Base-by-base conservation (phyloP, 2,329 filamentous ascomycete genomes). In the Grosmannia clavigera region DNA sequence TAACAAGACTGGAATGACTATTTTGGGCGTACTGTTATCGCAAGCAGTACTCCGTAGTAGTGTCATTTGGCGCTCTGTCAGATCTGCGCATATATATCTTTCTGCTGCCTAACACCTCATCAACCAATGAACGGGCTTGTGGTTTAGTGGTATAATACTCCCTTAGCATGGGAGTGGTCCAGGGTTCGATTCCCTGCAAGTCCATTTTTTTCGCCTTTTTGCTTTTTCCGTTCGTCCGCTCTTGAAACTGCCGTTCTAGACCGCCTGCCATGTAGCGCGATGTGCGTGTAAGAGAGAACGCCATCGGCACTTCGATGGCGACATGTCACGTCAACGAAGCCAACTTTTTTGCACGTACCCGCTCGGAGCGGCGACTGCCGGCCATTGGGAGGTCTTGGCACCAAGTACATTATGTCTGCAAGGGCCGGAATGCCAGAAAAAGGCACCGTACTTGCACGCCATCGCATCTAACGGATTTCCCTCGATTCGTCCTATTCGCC, bases 141-240 rank as follows among this genome's bases (percentile, higher is more conserved):
- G 58, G 58, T 59, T 59, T 59, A 56, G 38, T 55, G 58, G 58
- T 59, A 59, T 59, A 59, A 59, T 46, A 59, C 52, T 59, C 58
- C 58, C 58, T 60, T 60, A 57, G 54, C 54, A 60, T 60, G 55
- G 55, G 54, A 57, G 46, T 57, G 58, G 54, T 57, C 54, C 48
- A 53, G 58, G 58, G 58, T 57, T 59, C 58, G 58, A 60, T 60
- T 60, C 58, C 58, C 55, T 58, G 57, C 48, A 58, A 58, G 50
- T 54, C 58, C 40, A 59, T 33, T 54, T 58, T 53, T 58, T 43
- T 43, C n/a, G 40, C 40, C 6, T 4, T 12, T 3, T 16, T 43
- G 40, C 11, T 40, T 7, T 31, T 31, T 7, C 29, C 29, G 4
- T 7, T 3, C 35, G 2, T 3, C 35, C 12, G 35, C 35, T 9